Percentiles rank a stretch among this genome's conserved stretches.
phyloP scores from a whole-genome alignment of 2,329 filamentous ascomycete genomes.

The Curvularia verruculosa region DNA sequence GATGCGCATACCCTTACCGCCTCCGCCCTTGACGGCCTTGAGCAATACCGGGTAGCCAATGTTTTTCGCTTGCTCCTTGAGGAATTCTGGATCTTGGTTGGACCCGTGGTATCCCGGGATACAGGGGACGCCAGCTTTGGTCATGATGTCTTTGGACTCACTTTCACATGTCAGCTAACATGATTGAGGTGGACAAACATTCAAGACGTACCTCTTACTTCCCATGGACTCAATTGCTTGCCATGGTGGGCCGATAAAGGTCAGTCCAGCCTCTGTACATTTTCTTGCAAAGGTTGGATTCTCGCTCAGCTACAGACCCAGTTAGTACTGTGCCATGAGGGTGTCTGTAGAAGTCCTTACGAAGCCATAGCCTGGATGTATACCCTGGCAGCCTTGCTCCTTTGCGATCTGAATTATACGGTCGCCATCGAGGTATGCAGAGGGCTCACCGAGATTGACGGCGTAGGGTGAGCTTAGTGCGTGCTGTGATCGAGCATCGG shows the following conservation, averaged over 20 bases:
- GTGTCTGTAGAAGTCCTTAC: constrained; percentile 46
- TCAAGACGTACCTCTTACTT: constrained; percentile 72
- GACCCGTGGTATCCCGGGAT: constrained; percentile 93
- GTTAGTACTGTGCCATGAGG: constrained; percentile 17
- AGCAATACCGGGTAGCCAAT: constrained; percentile 70
- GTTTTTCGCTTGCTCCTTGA: constrained; percentile 73
- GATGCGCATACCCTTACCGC: constrained; percentile 74
- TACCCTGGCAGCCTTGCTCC: constrained; percentile 82
- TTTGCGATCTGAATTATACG: constrained; percentile 89
- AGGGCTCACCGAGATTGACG: constrained; percentile 80
- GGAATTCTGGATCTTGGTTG: constrained; percentile 71
- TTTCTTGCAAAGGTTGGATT: constrained; percentile 88
- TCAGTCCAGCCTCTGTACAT: constrained; percentile 86
- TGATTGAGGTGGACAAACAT: not conserved
- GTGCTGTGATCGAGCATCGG: constrained; percentile 86
- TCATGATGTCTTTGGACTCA: constrained; percentile 96
- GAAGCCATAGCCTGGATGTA: constrained; percentile 96
- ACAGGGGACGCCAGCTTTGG: constrained; percentile 88
- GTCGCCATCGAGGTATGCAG: constrained; percentile 91
- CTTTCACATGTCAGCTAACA: constrained; percentile 41
- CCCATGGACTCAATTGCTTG: constrained; percentile 83
- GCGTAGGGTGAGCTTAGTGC: constrained; percentile 83
- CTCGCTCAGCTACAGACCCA: constrained; percentile 68
- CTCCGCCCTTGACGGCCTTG: constrained; percentile 69
- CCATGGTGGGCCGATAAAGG: constrained; percentile 90